Base-by-base conservation (phyloP, 768 basidiomycete species). In the Xerocomus spinulosus region DNA sequence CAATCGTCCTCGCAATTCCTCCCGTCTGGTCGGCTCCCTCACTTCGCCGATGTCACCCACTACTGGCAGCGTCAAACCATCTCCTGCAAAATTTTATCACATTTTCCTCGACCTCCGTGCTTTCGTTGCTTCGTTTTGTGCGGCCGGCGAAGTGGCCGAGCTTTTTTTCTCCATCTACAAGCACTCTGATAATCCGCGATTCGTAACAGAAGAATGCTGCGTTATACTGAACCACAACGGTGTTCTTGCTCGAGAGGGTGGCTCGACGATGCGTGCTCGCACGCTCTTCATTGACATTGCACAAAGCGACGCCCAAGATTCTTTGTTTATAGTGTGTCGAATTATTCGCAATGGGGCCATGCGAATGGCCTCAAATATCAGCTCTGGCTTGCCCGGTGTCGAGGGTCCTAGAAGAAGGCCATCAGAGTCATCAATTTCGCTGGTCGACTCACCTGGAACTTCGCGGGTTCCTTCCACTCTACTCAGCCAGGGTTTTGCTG, bases 91-190 rank as follows among this genome's bases (percentile, higher is more conserved):
- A 53, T 93, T 93, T 65, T 93, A 87, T 60, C 94, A 98, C 58
- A 76, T 94, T 44, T 91, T 83, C 62, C 77, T 98, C 52, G 94
- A 98, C 56, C 69, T 97, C 9, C 86, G 90, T 17, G 92, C 92
- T 0, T 93, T 97, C 61, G 86, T 94, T 26, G 95, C 92, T 14
- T 87, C 86, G 6, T 86, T 85, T 2, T 97, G 94, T 66, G 74
- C 83, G 0, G 85, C 94, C 0, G 93, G 92, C 9, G 95, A 98
- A 68, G 89, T 87, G 0, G 90, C 86, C 13, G 95, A 98, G 62
- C 80, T 98, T 3, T 91, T 83, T 62, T 96, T 98, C 71, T 93
- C 92, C 10, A 75, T 98, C 7, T 98, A 88, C 76, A 88, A 85
- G 68, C 85, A 87, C 61, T 77, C 79, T 42, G 88, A 87, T 42